Base-by-base conservation (phyloP, 805 yeast genomes). In the Candida hispaniensis region DNA sequence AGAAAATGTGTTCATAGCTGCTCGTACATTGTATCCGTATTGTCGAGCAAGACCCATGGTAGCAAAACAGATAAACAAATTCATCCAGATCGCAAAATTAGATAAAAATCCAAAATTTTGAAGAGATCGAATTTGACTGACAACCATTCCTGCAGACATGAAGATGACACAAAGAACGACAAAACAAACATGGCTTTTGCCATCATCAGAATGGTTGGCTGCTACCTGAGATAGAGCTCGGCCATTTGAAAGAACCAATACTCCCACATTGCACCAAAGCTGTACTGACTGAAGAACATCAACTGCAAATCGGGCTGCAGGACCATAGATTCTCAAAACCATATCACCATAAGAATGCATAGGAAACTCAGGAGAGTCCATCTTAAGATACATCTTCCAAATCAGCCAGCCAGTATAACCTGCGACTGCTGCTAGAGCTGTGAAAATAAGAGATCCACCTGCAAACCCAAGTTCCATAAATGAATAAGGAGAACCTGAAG, bases 71-170 rank as follows among this genome's bases (percentile, higher is more conserved):
- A 59, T 50, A 8, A 58, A 53, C 28, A 63, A 54, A 45, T 60
- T 63, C 61, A 60, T 58, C 65, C 66, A 65, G 33, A 65, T 61
- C n/a, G 69, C 66, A 9, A 55, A 39, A 48, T 61, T 63, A 23
- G 70, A 67, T 24, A 64, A 41, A 44, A 55, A 57, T 5, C 66
- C 63, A 39, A 64, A 58, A 30, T 49, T 49, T 25, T 56, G 58
- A 26, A 66, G 46, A 8, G 64, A 50, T 18, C 58, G 51, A 39
- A 66, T 58, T 44, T 59, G 67, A 11, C 67, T 64, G 7, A 64
- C 47, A 24, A 60, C 47, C 61, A 63, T 58, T 32, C 69, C 67
- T 21, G 59, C 54, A 21, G 63, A 38, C 15, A 60, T 61, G 66
- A 67, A 64, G 23, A 63, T 60, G 12, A 64, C 50, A 34, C 62